phyloP scores from a whole-genome alignment of 108 stramenopile species.

The Conticribra weissflogii region DNA sequence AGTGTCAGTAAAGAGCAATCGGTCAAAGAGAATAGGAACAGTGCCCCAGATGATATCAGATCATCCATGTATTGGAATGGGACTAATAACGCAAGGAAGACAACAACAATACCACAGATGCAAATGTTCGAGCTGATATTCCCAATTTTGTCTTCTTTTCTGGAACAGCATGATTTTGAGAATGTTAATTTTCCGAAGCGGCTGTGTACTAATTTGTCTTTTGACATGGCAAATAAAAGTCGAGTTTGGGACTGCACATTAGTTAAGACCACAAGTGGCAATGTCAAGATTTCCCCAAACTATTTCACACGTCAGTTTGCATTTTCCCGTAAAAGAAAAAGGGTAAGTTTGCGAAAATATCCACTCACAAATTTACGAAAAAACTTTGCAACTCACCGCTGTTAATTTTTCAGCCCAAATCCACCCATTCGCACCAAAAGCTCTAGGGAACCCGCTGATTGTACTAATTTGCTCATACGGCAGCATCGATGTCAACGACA shows the following conservation, averaged over 20 bases:
- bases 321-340: no score
- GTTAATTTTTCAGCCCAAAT: constrained; percentile 62
- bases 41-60: constrained; percentile 80
- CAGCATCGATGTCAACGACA: constrained; percentile 77
- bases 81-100: constrained; percentile 77
- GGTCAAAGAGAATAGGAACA: constrained; percentile 72
- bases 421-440: constrained; percentile 69
- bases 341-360: no score
- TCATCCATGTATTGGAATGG: constrained; percentile 83
- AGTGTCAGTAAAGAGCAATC: constrained; percentile 44
- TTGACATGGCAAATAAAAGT: constrained; percentile 79
- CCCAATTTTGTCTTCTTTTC: constrained; percentile 59
- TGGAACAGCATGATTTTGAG: constrained; percentile 3
- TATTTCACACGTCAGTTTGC: neutral
- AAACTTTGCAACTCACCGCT: constrained; percentile 34
- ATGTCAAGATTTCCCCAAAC: constrained; percentile 79
- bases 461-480: constrained; percentile 63
- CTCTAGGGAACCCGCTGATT: constrained; percentile 70
- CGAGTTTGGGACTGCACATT: constrained; percentile 88
- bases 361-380: no score
- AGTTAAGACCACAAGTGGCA: constrained; percentile 90
- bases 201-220: constrained; percentile 81
- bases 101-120: constrained; percentile 60
- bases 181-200: constrained; percentile 62
- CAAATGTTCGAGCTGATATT: constrained; percentile 51